Evolutionary conservation across 768 basidiomycete species (phyloP).

Genomic region (Pisolithus tinctorius): DNA sequence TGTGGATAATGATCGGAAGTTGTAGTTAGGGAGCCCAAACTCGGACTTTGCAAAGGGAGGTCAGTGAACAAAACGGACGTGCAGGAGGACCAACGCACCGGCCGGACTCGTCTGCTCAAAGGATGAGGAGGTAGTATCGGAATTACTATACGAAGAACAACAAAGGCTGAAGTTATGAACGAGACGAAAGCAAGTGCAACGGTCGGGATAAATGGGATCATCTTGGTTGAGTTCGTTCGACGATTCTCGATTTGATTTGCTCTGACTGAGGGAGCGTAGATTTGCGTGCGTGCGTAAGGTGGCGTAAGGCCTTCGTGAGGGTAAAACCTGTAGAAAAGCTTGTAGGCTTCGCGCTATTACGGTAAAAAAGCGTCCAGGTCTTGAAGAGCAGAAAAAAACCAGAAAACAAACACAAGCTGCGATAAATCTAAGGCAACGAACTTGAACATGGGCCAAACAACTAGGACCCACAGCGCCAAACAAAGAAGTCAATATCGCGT

Average conservation of each 20-base stretch:
- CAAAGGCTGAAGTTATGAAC: slow-evolving; percentile 65
- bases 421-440: slow-evolving; percentile 6
- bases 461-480: slow-evolving; percentile 19
- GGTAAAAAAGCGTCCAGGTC: slow-evolving; percentile 4
- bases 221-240: slow-evolving; percentile 26
- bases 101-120: slow-evolving; percentile 66
- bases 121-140: slow-evolving; percentile 71
- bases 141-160: slow-evolving; percentile 69
- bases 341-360: slow-evolving; percentile 19
- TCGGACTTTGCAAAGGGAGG: slow-evolving; percentile 45
- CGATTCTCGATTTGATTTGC: slow-evolving; percentile 5
- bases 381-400: slow-evolving; percentile 10
- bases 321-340: slow-evolving; percentile 25
- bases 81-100: slow-evolving; percentile 38
- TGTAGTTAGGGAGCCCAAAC: slow-evolving; percentile 59
- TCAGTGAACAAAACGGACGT: slow-evolving; percentile 1
- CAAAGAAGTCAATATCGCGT: slow-evolving; percentile 9
- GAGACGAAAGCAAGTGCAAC: slow-evolving; percentile 65
- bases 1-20: slow-evolving; percentile 54
- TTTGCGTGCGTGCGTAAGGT: slow-evolving; percentile 24
- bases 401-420: not conserved
- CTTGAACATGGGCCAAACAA: slow-evolving; percentile 15
- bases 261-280: slow-evolving; percentile 17
- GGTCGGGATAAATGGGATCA: slow-evolving; percentile 64
- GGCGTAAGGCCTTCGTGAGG: slow-evolving; percentile 34